phyloP scores from a whole-genome alignment of 257 asterid species.

The Penstemon davidsonii region DNA sequence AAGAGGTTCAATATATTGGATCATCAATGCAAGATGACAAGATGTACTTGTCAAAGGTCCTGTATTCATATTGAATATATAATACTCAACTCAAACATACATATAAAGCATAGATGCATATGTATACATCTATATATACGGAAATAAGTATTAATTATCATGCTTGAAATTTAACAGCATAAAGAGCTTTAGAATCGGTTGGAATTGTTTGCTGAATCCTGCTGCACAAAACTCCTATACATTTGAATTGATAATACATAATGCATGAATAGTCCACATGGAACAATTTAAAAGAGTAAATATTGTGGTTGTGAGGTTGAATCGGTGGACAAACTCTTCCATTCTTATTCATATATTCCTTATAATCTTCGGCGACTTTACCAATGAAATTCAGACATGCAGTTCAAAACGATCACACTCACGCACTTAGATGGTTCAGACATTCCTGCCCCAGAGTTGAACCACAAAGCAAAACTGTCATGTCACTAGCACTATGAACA shows the following conservation, averaged over 20 bases:
- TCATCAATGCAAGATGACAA: neutral
- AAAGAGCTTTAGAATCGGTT: neutral
- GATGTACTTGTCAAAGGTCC: neutral
- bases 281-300: neutral
- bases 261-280: neutral
- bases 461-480: slow-evolving; percentile 5
- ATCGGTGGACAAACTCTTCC: slow-evolving; percentile 7
- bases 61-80: neutral
- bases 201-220: neutral
- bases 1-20: no score
- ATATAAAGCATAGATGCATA: neutral
- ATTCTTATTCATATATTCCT: neutral
- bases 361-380: neutral
- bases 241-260: neutral
- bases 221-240: neutral
- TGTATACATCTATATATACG: neutral
- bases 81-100: neutral
- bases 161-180: neutral
- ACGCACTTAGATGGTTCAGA: neutral
- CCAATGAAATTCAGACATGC: slow-evolving; percentile 11
- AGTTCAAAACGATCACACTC: neutral
- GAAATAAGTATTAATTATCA: neutral
- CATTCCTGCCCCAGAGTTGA: neutral
- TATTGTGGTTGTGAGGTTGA: neutral
- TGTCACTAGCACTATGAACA: slow-evolving; percentile 9